Percentiles rank a stretch among this genome's conserved stretches.
phyloP scores from a whole-genome alignment of 2,329 filamentous ascomycete species.

The Dactylella cylindrospora region DNA sequence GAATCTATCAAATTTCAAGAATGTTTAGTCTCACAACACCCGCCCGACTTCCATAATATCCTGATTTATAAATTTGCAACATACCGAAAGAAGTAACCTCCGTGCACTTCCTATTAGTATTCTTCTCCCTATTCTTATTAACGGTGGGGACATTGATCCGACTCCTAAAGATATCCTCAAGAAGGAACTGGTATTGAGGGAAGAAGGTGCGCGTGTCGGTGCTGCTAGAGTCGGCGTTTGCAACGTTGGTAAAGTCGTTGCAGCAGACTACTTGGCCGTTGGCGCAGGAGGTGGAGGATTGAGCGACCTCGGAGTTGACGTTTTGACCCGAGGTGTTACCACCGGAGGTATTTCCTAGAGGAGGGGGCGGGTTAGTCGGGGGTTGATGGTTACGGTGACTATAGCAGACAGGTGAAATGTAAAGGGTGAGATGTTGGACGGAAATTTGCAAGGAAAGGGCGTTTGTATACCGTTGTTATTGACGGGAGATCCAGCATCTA shows the following conservation, averaged over 20 bases:
- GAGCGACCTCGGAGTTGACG: conserved; percentile 13
- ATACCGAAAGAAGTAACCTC: conserved; percentile 21
- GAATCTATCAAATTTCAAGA: conserved; percentile 4
- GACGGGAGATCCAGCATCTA: conserved; percentile 21
- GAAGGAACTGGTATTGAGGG: conserved; percentile 23
- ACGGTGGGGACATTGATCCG: conserved; percentile 12
- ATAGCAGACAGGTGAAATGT: too few species aligned
- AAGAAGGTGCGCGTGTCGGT: not conserved
- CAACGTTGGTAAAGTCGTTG: conserved; percentile 20
- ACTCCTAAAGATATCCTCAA: conserved; percentile 14
- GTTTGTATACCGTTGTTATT: conserved; percentile 24
- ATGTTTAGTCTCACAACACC: not conserved
- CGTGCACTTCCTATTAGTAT: conserved; percentile 21
- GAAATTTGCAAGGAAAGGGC: not conserved
- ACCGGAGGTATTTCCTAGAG: conserved; percentile 24
- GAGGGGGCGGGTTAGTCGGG: too few species aligned
- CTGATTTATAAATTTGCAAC: not conserved
- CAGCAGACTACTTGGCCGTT: conserved; percentile 41
- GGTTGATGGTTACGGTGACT: too few species aligned
- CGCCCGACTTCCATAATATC: not conserved
- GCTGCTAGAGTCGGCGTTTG: conserved; percentile 17
- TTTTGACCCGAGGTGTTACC: conserved; percentile 30
- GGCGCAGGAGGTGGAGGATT: conserved; percentile 29
- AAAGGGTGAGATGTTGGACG: not conserved
- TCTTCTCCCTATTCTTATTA: conserved; percentile 23